Conservation (phyloP, 345 rosid genomes). For the Citrus cavaleriei region DNA sequence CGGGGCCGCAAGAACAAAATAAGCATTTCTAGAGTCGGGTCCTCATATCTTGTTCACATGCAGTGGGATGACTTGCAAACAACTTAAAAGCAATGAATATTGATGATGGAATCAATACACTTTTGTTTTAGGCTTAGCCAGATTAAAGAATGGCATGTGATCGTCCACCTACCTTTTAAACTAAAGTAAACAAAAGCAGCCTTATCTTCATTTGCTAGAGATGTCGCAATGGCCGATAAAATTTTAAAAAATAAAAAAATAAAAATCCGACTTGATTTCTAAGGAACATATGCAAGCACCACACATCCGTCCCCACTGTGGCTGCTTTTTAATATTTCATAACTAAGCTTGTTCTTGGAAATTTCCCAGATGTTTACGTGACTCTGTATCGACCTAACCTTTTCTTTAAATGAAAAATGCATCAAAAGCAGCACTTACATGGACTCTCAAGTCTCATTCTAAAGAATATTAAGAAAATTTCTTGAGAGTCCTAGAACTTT, state of each 20-base stretch:
- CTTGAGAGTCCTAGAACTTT: not conserved
- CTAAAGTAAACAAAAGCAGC: constrained; percentile 10
- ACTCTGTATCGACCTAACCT: not conserved
- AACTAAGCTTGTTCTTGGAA: not conserved
- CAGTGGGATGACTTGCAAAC: constrained; percentile 1
- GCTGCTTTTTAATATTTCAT: not conserved
- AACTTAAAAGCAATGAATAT: constrained; percentile 6
- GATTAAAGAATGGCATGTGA: not conserved
- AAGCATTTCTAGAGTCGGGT: not conserved
- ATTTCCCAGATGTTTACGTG: constrained; percentile 7
- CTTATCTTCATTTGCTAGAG: not conserved
- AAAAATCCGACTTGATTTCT: constrained; percentile 12
- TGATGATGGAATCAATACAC: not conserved
- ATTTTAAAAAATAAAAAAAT: not conserved
- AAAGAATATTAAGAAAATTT: not conserved
- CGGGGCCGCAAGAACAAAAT: not conserved
- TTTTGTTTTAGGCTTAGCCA: not conserved
- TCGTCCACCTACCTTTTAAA: not conserved
- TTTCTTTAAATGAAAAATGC: not conserved
- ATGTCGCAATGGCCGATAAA: not conserved
- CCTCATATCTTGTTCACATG: constrained; percentile 4
- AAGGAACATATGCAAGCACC: constrained; percentile 12
- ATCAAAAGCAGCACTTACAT: not conserved
- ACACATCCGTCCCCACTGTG: not conserved
- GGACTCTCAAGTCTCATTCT: not conserved